phyloP scores from a whole-genome alignment of 352 stramenopile genomes.

The Phytopythium sindhum region DNA sequence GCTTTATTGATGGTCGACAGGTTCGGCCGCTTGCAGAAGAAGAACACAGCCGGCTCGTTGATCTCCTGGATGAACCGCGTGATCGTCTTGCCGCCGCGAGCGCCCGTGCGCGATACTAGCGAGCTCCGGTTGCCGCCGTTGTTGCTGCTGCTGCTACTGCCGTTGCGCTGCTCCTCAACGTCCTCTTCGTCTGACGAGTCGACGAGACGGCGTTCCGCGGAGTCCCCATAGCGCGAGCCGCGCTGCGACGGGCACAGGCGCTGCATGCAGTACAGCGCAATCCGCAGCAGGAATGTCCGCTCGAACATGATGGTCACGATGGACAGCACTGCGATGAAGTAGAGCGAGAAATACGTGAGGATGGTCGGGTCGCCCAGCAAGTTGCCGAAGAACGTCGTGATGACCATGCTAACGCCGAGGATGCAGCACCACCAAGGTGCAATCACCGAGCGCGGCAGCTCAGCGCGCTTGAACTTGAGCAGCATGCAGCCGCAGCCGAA shows the following conservation, averaged over 20 bases:
- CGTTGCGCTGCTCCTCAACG: slow-evolving; percentile 12
- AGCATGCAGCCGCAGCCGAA: slow-evolving; percentile 93
- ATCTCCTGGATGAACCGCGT: slow-evolving; percentile 79
- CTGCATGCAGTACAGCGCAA: slow-evolving; percentile 78
- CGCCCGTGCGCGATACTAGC: slow-evolving; percentile 64
- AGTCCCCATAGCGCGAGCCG: not conserved
- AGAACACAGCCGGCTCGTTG: slow-evolving; percentile 91
- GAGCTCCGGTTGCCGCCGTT: slow-evolving; percentile 9
- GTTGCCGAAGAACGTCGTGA: slow-evolving; percentile 84
- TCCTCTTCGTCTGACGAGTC: slow-evolving; percentile 56
- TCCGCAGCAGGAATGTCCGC: slow-evolving; percentile 80
- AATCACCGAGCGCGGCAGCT: slow-evolving; percentile 83
- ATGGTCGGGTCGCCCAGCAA: slow-evolving; percentile 82
- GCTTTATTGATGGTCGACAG: slow-evolving; percentile 94
- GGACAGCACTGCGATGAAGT: slow-evolving; percentile 77
- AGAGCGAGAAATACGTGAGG: slow-evolving; percentile 88
- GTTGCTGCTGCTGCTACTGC: slow-evolving; percentile 6
- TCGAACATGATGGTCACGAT: slow-evolving; percentile 90
- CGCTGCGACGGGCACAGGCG: slow-evolving; percentile 66
- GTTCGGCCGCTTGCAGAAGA: slow-evolving; percentile 92
- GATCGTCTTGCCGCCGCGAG: slow-evolving; percentile 83
- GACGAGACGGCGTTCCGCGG: slow-evolving; percentile 21
- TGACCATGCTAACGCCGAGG: slow-evolving; percentile 75
- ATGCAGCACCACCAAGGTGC: slow-evolving; percentile 88
- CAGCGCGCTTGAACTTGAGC: slow-evolving; percentile 93